Conservation (phyloP, 208 protist species). For the Leptomonas pyrrhocoris region DNA sequence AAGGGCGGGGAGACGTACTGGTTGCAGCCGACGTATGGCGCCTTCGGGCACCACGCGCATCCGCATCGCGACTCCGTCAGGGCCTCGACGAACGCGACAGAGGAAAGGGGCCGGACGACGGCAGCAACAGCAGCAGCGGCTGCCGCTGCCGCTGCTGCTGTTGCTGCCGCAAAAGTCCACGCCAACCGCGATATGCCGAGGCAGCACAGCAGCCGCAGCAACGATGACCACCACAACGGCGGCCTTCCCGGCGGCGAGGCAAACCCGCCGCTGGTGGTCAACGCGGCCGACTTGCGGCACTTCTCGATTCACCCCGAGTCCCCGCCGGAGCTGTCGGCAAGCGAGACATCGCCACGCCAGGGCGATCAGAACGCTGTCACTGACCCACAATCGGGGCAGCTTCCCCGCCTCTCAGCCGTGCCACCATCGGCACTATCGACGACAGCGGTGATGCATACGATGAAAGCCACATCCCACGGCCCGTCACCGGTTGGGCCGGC, state of each 20-base stretch:
- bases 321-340: background rate
- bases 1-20: constrained; percentile 95
- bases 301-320: constrained; percentile 10
- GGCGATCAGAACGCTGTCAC: background rate
- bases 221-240: background rate
- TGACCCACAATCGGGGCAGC: background rate
- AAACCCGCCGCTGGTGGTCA: constrained; percentile 7
- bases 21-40: constrained; percentile 67
- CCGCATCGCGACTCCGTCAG: background rate
- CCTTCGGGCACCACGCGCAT: constrained; percentile 2
- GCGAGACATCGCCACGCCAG: background rate
- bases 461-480: too few relatives aligned
- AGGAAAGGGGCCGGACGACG: background rate
- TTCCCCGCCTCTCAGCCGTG: background rate
- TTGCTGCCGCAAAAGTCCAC: too few relatives aligned
- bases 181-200: too few relatives aligned
- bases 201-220: background rate
- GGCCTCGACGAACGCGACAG: background rate
- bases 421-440: background rate
- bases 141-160: background rate
- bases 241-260: background rate
- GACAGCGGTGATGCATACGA: too few relatives aligned
- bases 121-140: background rate
- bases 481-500: too few relatives aligned
- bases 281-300: constrained; percentile 15